phyloP scores from a whole-genome alignment of 768 basidiomycete genomes.

The Russula compacta region DNA sequence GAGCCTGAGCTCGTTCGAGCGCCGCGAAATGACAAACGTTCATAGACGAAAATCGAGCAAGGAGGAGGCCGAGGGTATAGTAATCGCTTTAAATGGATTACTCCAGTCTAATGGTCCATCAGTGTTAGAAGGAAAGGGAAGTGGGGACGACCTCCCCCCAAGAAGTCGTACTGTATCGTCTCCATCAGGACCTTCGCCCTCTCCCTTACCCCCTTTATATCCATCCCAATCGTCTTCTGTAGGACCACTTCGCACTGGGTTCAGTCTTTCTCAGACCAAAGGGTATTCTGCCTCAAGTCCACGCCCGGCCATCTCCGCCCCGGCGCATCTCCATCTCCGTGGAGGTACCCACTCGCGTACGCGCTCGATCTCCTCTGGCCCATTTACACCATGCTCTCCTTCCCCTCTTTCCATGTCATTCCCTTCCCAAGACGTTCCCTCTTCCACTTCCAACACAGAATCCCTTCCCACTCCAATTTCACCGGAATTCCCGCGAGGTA shows the following conservation, averaged over 20 bases:
- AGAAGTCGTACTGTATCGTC: conserved; percentile 16
- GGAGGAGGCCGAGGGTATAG: conserved; percentile 27
- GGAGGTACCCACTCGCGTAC: conserved; percentile 32
- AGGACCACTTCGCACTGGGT: conserved; percentile 21
- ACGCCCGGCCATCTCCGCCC: conserved; percentile 26
- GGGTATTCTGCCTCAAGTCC: conserved; percentile 23
- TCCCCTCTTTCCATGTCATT: conserved; percentile 42
- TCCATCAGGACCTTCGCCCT: conserved; percentile 12
- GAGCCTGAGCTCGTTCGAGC: not conserved
- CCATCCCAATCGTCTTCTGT: conserved; percentile 24
- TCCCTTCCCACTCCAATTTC: conserved; percentile 2
- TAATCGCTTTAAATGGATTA: conserved; percentile 15
- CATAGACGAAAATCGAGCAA: conserved; percentile 32
- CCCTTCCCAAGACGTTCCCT: conserved; percentile 25
- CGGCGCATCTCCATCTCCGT: conserved; percentile 17
- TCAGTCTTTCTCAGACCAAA: conserved; percentile 36
- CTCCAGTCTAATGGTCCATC: conserved; percentile 6
- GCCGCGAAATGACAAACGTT: conserved; percentile 17
- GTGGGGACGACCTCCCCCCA: conserved; percentile 1
- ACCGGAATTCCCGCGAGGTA: conserved; percentile 2
- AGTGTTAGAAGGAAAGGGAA: not conserved
- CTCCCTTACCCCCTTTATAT: conserved; percentile 22
- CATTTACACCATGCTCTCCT: conserved; percentile 40
- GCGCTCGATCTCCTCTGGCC: conserved; percentile 40
- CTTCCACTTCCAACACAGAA: conserved; percentile 2